Evolutionary conservation across 345 rosid species (phyloP).

Genomic region (Heritiera fomes): DNA sequence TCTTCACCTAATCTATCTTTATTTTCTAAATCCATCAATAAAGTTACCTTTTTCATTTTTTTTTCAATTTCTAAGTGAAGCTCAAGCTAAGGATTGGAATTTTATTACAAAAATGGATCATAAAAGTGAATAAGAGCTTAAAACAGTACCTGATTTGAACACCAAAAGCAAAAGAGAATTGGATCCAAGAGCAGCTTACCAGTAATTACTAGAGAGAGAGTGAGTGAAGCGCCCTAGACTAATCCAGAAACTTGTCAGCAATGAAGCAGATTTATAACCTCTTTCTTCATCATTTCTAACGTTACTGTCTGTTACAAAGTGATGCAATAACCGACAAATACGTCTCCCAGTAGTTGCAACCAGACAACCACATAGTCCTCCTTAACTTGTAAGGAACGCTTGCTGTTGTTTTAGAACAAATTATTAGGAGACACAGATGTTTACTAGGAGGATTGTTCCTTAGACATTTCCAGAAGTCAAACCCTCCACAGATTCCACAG

Average conservation of each 20-base stretch:
- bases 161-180: not conserved
- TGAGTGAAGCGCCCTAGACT: not conserved
- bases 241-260: not conserved
- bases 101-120: not conserved
- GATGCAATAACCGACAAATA: not conserved
- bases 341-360: not conserved
- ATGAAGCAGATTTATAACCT: not conserved
- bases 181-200: conserved; percentile 7
- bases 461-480: not conserved
- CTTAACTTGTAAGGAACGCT: not conserved
- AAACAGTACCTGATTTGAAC: not conserved
- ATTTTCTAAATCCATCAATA: not conserved
- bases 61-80: not conserved
- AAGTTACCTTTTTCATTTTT: not conserved
- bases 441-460: not conserved
- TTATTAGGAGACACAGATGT: not conserved
- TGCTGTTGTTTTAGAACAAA: not conserved
- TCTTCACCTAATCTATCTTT: not conserved
- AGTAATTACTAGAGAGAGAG: not conserved
- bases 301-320: not conserved
- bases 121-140: too few species aligned
- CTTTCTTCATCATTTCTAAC: too few species aligned
- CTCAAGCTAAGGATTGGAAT: not conserved
- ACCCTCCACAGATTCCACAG: not conserved
- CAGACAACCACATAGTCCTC: not conserved